Percentiles rank a stretch among this genome's conserved stretches.
These are phyloP conservation scores for Eleusine indica DNA, from an alignment of 176 grass and related monocot species.

Conservation along the genomic window DNA sequence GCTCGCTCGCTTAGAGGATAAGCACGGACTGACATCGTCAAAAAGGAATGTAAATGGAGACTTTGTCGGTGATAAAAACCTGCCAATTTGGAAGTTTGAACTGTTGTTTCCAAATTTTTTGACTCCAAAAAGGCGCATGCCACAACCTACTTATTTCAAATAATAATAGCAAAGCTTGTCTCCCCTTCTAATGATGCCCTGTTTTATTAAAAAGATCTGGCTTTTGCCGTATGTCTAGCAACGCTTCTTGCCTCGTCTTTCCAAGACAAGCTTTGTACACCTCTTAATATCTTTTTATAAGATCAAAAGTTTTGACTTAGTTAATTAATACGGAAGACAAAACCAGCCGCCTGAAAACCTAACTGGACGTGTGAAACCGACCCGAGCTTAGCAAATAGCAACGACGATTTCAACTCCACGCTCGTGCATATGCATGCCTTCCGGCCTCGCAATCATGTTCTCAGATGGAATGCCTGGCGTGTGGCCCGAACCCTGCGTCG, in stretches of 20 bases:
- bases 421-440: not conserved
- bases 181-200: not conserved
- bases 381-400: not conserved
- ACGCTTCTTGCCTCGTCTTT: not conserved
- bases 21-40: constrained; percentile 26
- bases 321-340: not conserved
- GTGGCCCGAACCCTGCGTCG: constrained; percentile 23
- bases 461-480: constrained; percentile 1
- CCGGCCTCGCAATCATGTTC: not conserved
- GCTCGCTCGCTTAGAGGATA: constrained; percentile 15
- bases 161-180: not conserved
- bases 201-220: not conserved
- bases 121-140: not conserved
- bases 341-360: not conserved
- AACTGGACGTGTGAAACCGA: not conserved
- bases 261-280: not conserved
- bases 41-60: constrained; percentile 43
- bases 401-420: not conserved
- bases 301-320: not conserved
- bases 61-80: constrained; percentile 17
- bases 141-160: constrained; percentile 6
- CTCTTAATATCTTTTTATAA: not conserved
- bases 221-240: constrained; percentile 6
- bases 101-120: constrained; percentile 16
- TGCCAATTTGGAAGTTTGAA: constrained; percentile 44